phyloP scores from a whole-genome alignment of 2,329 filamentous ascomycete species.

The Torrubiella hemipterigena region DNA sequence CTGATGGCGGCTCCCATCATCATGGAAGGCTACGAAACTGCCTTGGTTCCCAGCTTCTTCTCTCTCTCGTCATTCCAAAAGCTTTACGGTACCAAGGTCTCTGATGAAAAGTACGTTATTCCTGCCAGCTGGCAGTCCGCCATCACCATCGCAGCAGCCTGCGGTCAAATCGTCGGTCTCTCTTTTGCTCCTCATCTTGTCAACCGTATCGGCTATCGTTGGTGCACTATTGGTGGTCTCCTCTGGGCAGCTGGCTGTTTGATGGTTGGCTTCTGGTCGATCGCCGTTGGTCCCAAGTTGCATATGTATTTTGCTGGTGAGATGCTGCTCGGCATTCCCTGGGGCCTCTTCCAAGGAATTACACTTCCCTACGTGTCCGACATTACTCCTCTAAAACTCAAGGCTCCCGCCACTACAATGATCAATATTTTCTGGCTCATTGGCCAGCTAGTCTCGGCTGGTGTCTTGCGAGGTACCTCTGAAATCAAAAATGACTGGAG shows the following conservation, averaged over 20 bases:
- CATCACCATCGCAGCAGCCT: conserved; percentile 7
- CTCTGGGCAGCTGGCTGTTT: conserved; percentile 3
- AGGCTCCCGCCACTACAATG: conserved; percentile 23
- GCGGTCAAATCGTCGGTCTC: conserved; percentile 9
- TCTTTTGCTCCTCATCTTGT: conserved; percentile 7
- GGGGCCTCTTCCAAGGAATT: conserved; percentile 19
- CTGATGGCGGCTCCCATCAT: conserved; percentile 17
- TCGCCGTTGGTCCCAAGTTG: background rate
- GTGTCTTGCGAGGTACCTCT: conserved; percentile 18
- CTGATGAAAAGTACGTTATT: conserved; percentile 1
- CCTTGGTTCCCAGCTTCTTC: conserved; percentile 12
- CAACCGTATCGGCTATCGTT: conserved; percentile 7
- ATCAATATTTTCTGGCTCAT: conserved; percentile 28
- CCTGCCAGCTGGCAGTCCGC: conserved; percentile 6
- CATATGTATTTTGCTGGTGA: conserved; percentile 18
- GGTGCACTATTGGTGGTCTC: conserved; percentile 3
- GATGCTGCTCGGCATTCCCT: conserved; percentile 23
- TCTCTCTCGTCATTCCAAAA: conserved; percentile 6
- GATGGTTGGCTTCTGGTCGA: conserved; percentile 3
- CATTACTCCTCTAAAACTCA: conserved; percentile 17
- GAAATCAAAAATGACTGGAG: conserved; percentile 16
- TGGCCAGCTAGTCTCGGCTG: conserved; percentile 23
- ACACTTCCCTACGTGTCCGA: conserved; percentile 26
- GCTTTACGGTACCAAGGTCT: conserved; percentile 2
- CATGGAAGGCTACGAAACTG: conserved; percentile 21